These are phyloP conservation scores for Bryum argenteum DNA, from an alignment of 225 moss, liverwort and hornwort genomes.

Conservation along the genomic window DNA sequence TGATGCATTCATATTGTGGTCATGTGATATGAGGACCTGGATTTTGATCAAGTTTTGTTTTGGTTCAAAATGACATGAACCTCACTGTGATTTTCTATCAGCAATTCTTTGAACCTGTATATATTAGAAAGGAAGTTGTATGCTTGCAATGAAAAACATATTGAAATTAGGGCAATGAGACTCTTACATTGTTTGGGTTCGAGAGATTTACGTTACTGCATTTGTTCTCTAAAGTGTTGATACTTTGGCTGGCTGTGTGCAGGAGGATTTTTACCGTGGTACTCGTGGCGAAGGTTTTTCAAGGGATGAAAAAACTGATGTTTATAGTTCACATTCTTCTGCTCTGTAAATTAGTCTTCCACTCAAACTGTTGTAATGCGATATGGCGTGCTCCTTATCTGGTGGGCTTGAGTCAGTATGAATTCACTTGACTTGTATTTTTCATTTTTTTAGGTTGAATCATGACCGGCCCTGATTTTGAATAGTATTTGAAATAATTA, in stretches of 20 bases:
- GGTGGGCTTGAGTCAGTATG: no score
- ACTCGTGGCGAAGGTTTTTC: slow-evolving; percentile 56
- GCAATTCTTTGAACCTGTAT: no score
- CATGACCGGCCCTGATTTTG: no score
- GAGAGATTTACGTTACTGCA: background rate
- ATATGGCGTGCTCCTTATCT: no score
- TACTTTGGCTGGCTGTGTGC: slow-evolving; percentile 15
- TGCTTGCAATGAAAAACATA: background rate
- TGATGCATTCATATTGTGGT: background rate
- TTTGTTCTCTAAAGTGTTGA: background rate
- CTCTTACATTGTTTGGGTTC: background rate
- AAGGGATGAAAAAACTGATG: slow-evolving; percentile 39
- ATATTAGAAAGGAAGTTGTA: no score
- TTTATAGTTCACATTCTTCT: background rate
- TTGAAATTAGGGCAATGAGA: background rate
- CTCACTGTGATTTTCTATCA: no score
- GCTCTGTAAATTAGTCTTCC: background rate
- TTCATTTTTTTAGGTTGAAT: no score
- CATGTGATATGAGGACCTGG: no score
- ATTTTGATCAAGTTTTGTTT: no score
- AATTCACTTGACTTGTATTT: no score
- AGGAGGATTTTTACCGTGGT: slow-evolving; percentile 60
- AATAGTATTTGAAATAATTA: no score
- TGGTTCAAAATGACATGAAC: no score
- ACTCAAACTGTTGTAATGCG: background rate